Percentiles rank a stretch among this genome's conserved stretches.
phyloP scores from a whole-genome alignment of 176 grass and related monocot genomes.

The Carex myosuroides region DNA sequence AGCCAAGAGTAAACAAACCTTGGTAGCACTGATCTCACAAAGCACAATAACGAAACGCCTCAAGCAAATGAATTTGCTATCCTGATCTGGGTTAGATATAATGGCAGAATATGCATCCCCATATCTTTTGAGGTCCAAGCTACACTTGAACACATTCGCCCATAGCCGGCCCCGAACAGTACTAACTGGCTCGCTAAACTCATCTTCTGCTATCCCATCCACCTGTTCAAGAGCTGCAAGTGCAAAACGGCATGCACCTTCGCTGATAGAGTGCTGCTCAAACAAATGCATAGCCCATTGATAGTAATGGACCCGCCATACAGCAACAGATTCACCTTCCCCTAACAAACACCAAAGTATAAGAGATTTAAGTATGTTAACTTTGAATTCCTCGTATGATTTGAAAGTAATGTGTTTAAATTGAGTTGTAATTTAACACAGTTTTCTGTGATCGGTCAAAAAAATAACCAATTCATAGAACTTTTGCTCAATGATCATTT shows the following conservation, averaged over 20 bases:
- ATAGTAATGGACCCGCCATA: slow-evolving; percentile 89
- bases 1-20: slow-evolving; percentile 45
- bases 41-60: slow-evolving; percentile 93
- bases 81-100: slow-evolving; percentile 78
- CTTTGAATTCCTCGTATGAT: neutral
- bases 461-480: neutral
- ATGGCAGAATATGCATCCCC: slow-evolving; percentile 84
- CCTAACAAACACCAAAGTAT: slow-evolving; percentile 30
- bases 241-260: slow-evolving; percentile 87
- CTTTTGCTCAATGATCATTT: neutral
- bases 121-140: slow-evolving; percentile 79
- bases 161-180: slow-evolving; percentile 71
- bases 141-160: slow-evolving; percentile 85
- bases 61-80: slow-evolving; percentile 83
- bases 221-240: slow-evolving; percentile 89
- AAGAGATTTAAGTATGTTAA: neutral
- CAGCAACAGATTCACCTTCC: slow-evolving; percentile 43
- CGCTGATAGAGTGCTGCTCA: slow-evolving; percentile 70
- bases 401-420: neutral
- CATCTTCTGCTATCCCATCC: slow-evolving; percentile 39
- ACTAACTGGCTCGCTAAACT: slow-evolving; percentile 40
- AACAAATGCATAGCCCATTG: slow-evolving; percentile 86
- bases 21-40: slow-evolving; percentile 75
- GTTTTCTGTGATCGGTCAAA: neutral
- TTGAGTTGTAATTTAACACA: neutral